Base-by-base conservation (phyloP, 495 filamentous ascomycete genomes). In the Trichoderma virens region DNA sequence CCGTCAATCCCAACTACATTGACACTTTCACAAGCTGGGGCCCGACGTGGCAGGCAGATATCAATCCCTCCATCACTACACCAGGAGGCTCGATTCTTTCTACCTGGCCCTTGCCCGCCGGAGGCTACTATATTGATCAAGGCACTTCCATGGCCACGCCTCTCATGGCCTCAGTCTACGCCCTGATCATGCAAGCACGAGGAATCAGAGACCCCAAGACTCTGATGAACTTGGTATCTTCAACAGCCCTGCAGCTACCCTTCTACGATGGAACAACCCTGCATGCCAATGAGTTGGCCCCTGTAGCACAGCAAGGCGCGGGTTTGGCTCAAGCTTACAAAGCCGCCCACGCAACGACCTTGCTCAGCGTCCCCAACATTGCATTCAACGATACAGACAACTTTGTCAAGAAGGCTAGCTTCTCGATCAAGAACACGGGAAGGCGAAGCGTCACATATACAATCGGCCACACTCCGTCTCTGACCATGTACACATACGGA, bases 121-220 rank as follows among this genome's bases (percentile, higher is more conserved):
- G 61, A 16, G 75, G 76, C 28, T 78, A 79, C 65, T 72, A 69
- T 4, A 65, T 80, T 16, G 63, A 75, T 5, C 70, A 65, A 43
- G 79, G 79, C 61, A 81, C 79, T 4, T 79, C 77, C 1, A 81
- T 81, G 79, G 74, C 79, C n/a, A 72, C 78, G 30, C 78, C 78
- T 5, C 78, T 74, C 59, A 69, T 75, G n/a, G 74, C 75, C 23
- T 74, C 75, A 18, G 64, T 72, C 28, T 67, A 73, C 59, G 75
- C 63, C 27, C 32, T 64, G 16, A 4, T 62, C 23, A 43, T 39
- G 18, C 20, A 62, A 30, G 41, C 41, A 4, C 61, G 61, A 25
- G 61, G 61, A 20, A 62, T 30, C 35, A 27, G 20, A 25, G 61
- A 62, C 35, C 61, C 61, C 20, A 43, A 39, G 9, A 28, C 35